These are phyloP conservation scores for Sicyos edulis DNA, from an alignment of 306 rosid genomes.

Conservation along the genomic window DNA sequence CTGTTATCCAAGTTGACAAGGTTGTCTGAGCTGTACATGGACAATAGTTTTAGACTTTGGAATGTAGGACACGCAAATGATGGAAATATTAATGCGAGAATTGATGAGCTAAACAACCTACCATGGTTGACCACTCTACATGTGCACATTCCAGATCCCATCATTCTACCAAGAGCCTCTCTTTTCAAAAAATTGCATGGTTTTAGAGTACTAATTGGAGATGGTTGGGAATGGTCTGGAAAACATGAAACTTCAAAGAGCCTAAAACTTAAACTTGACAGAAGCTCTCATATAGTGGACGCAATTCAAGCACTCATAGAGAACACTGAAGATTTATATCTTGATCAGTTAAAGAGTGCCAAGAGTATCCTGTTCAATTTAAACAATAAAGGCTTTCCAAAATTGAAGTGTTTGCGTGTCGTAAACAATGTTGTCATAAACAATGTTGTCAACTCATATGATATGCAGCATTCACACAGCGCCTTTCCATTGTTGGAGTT, in stretches of 20 bases:
- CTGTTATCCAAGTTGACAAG: slow-evolving; percentile 25
- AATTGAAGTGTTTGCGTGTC: slow-evolving; percentile 33
- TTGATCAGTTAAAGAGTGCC: slow-evolving; percentile 33
- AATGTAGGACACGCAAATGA: not conserved
- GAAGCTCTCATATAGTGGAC: slow-evolving; percentile 15
- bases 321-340: slow-evolving; percentile 29
- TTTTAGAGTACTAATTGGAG: slow-evolving; percentile 35
- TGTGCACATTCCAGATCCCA: slow-evolving; percentile 20
- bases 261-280: slow-evolving; percentile 23
- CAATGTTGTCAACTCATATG: slow-evolving; percentile 19
- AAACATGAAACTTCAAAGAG: slow-evolving; percentile 11
- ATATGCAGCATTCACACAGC: not conserved
- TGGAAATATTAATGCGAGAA: slow-evolving; percentile 11
- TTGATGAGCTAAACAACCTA: slow-evolving; percentile 28
- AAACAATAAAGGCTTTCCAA: slow-evolving; percentile 28
- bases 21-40: slow-evolving; percentile 37
- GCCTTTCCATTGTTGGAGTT: slow-evolving; percentile 28
- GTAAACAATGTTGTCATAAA: slow-evolving; percentile 25
- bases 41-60: slow-evolving; percentile 26
- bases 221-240: slow-evolving; percentile 7
- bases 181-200: slow-evolving; percentile 17
- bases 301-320: slow-evolving; percentile 27
- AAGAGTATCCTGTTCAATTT: slow-evolving; percentile 28
- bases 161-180: slow-evolving; percentile 19
- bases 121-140: slow-evolving; percentile 23